Evolutionary conservation across 306 rosid genomes (phyloP).

Genomic region (Ammopiptanthus mongolicus): DNA sequence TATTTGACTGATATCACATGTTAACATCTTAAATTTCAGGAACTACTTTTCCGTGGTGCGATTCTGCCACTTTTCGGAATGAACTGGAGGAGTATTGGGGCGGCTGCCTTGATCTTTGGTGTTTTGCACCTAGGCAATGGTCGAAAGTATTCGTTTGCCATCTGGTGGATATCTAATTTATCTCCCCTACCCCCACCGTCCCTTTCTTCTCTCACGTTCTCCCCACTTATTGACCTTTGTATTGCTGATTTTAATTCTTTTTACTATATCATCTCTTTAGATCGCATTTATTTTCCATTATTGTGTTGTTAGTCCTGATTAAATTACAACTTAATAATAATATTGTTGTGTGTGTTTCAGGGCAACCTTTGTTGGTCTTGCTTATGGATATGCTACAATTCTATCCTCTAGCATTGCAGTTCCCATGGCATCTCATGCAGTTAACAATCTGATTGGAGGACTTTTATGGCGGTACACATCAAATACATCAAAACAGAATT

Average conservation of each 20-base stretch:
- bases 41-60: conserved; percentile 87
- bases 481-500: conserved; percentile 26
- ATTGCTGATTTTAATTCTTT: neutral
- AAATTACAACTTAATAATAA: neutral
- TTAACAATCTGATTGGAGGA: conserved; percentile 82
- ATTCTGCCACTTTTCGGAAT: conserved; percentile 79
- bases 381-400: conserved; percentile 80
- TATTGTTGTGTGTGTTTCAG: conserved; percentile 44
- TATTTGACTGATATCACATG: neutral
- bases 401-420: conserved; percentile 69
- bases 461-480: conserved; percentile 64
- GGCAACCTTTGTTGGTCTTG: conserved; percentile 91
- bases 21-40: conserved; percentile 41
- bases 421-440: conserved; percentile 86
- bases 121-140: conserved; percentile 76
- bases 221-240: neutral
- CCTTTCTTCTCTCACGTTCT: neutral
- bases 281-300: neutral
- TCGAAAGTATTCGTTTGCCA: conserved; percentile 77
- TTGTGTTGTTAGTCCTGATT: neutral
- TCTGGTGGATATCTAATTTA: conserved; percentile 51
- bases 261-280: neutral
- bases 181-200: no score
- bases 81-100: conserved; percentile 59
- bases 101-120: conserved; percentile 71